These are phyloP conservation scores for Kodamaea ohmeri DNA, from an alignment of 1,139 yeast genomes.

Conservation along the genomic window DNA sequence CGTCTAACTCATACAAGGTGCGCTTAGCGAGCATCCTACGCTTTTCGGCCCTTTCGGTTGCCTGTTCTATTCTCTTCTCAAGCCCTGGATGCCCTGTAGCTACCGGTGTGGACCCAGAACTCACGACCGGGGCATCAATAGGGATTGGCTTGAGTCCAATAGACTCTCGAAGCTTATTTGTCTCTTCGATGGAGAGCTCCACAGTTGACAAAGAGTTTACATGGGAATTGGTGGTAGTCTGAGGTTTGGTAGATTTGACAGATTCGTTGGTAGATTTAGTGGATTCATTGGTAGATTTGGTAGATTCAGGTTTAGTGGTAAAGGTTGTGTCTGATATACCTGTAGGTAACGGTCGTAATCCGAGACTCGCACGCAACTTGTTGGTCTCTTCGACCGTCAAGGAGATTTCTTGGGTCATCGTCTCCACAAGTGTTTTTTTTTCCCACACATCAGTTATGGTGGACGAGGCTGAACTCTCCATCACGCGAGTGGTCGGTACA, in stretches of 20 bases:
- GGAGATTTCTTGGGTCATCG: conserved; percentile 5
- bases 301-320: too few species aligned
- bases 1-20: conserved; percentile 21
- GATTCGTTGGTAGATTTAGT: neutral
- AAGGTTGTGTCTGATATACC: too few species aligned
- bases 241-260: too few species aligned
- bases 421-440: conserved; percentile 2
- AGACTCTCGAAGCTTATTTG: conserved; percentile 47
- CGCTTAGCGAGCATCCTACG: conserved; percentile 16
- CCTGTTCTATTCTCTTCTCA: conserved; percentile 6
- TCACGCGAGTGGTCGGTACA: conserved; percentile 28
- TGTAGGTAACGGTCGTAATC: conserved; percentile 16
- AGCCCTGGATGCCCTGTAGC: neutral
- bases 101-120: neutral
- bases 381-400: conserved; percentile 51
- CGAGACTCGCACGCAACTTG: conserved; percentile 41
- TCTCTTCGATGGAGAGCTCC: conserved; percentile 48
- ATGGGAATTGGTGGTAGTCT: too few species aligned
- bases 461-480: conserved; percentile 12
- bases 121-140: neutral
- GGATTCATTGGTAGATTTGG: neutral
- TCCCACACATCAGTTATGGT: neutral
- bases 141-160: conserved; percentile 23
- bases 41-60: conserved; percentile 6
- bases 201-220: neutral